phyloP scores from a whole-genome alignment of 1,139 yeast species.

The Taphrina deformans region DNA sequence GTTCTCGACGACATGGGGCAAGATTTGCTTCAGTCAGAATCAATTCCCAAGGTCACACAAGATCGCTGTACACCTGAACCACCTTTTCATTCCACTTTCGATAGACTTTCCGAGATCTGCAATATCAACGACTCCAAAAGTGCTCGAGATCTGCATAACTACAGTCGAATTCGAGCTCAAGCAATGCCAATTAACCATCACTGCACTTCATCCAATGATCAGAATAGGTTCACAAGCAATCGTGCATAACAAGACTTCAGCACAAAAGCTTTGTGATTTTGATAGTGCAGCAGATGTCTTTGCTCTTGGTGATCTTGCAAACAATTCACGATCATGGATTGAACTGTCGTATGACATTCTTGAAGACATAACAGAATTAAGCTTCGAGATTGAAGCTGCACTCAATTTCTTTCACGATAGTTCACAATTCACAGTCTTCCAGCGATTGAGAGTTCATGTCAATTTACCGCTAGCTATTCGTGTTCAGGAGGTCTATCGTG shows the following conservation, averaged over 20 bases:
- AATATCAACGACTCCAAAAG: not conserved
- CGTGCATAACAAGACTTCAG: no score
- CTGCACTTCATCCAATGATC: not conserved
- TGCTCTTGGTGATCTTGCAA: slow-evolving; percentile 44
- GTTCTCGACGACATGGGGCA: not conserved
- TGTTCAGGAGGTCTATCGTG: slow-evolving; percentile 71
- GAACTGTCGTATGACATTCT: not conserved
- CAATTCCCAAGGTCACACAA: not conserved
- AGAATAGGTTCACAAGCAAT: not conserved
- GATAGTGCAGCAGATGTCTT: not conserved
- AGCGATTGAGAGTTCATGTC: not conserved
- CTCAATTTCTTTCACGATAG: not conserved
- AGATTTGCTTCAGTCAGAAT: not conserved
- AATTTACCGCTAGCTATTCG: slow-evolving; percentile 62
- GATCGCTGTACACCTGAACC: not conserved
- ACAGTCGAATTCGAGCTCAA: not conserved
- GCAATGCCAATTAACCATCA: not conserved
- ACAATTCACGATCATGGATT: slow-evolving; percentile 46
- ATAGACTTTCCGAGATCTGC: not conserved
- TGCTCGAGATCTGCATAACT: not conserved
- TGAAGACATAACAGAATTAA: not conserved
- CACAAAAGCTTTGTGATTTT: no score
- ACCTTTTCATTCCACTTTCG: not conserved
- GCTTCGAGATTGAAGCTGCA: not conserved
- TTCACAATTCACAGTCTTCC: not conserved